phyloP scores from a whole-genome alignment of 441 rosid species.

The Mallotus japonicus region DNA sequence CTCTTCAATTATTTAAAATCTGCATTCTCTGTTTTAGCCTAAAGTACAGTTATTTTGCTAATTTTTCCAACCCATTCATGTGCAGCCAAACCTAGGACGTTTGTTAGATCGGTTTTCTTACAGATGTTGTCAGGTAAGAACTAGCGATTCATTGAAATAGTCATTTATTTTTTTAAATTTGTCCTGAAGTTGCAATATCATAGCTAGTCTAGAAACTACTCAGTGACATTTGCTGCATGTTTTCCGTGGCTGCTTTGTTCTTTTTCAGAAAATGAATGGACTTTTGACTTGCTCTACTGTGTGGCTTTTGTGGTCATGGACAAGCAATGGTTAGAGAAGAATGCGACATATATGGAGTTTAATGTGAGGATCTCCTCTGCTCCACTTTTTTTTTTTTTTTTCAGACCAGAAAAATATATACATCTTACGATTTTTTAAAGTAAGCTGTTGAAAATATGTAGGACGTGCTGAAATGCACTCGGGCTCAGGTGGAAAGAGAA shows the following conservation, averaged over 20 bases:
- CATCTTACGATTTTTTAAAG: too few relatives aligned
- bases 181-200: too few relatives aligned
- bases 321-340: constrained; percentile 89
- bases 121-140: constrained; percentile 81
- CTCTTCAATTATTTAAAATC: too few relatives aligned
- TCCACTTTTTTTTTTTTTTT: background rate
- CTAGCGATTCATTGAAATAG: background rate
- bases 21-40: too few relatives aligned
- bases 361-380: constrained; percentile 47
- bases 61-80: constrained; percentile 17
- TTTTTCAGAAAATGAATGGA: constrained; percentile 75
- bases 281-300: constrained; percentile 87
- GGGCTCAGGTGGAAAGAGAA: constrained; percentile 77
- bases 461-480: constrained; percentile 79
- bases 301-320: constrained; percentile 87
- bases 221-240: background rate
- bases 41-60: constrained; percentile 4
- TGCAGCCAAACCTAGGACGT: constrained; percentile 77
- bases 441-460: constrained; percentile 12
- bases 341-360: constrained; percentile 94
- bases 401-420: too few relatives aligned
- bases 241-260: constrained; percentile 9
- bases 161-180: too few relatives aligned
- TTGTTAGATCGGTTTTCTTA: constrained; percentile 67
- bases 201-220: background rate